Evolutionary conservation across 495 filamentous ascomycete genomes (phyloP).

Genomic region (Glonium stellatum): DNA sequence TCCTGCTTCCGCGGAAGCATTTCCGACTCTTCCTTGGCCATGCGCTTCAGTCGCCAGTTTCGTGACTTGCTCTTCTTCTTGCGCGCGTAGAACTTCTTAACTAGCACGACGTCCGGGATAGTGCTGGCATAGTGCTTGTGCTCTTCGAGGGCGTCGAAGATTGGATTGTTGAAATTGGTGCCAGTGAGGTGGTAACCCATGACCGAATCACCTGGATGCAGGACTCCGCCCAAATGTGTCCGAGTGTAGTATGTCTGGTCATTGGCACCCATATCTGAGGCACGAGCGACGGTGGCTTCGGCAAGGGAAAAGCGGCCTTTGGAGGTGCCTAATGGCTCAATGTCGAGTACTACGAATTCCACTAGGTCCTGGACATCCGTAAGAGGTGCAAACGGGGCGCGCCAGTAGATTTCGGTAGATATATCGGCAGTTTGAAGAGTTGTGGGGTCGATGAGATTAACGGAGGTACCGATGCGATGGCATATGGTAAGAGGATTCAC

Average conservation of each 20-base stretch:
- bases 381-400: constrained; percentile 71
- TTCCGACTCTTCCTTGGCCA: constrained; percentile 80
- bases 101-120: constrained; percentile 86
- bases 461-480: constrained; percentile 76
- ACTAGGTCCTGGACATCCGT: constrained; percentile 78
- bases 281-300: constrained; percentile 79
- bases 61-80: constrained; percentile 74
- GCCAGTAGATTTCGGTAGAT: constrained; percentile 75
- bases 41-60: constrained; percentile 89
- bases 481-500: constrained; percentile 78
- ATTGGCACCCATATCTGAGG: constrained; percentile 83
- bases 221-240: constrained; percentile 80
- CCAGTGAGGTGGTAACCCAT: constrained; percentile 85
- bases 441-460: constrained; percentile 83
- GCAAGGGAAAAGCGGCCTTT: constrained; percentile 79
- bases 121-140: constrained; percentile 56
- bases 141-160: constrained; percentile 69
- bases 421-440: constrained; percentile 88
- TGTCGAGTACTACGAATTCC: constrained; percentile 93
- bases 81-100: constrained; percentile 92
- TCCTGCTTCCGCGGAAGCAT: constrained; percentile 72
- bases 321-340: constrained; percentile 65
- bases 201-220: constrained; percentile 85
- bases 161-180: constrained; percentile 81
- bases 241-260: constrained; percentile 77